Evolutionary conservation across 192 early-diverging fungal genomes (phyloP), one percentile per base, ranked within the genome.

Genomic region (Funneliformis geosporum): DNA sequence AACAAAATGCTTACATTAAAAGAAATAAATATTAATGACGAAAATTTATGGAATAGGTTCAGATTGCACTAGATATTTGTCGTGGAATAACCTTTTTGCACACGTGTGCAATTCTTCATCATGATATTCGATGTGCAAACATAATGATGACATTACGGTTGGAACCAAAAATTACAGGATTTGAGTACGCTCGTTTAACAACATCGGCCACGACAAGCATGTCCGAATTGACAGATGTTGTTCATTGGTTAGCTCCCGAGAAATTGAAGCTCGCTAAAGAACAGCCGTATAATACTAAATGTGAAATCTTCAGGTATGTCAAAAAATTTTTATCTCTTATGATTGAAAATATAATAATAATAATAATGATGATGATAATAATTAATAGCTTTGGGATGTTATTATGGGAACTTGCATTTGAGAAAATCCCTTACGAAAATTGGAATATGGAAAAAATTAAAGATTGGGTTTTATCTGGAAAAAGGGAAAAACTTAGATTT

Each of bases 91-190:
- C 39, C 25, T 78, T 78, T 66, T 47, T 78, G 18, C 61, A 78
- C 8, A 42, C 61, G 11, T n/a, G 21, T 16, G 25, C 18, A 25
- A 67, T 67, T 67, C 25, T 78, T 23, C 76, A 78, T 66, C 76
- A 78, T n/a, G 76, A 78, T 27, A 65, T 78, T 78, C 55, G 76
- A 16, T 78, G 76, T 27, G 43, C 27, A 67, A 78, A 78, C 46
- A 50, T 78, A n/a, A 39, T 78, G 76, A 38, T 78, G 43, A 78
- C 76, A 16, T 38, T 66, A 10, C 42, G 33, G 25, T 28, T n/a
- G 5, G 64, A 27, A 28, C 42, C 76, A 66, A 78, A 78, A 44
- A 23, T 78, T 46, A 38, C 76, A 42, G 66, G 66, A 12, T 78
- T 78, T 9, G 27, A 78, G 21, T 59, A 60, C 23, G 59, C 50